These are phyloP conservation scores for Hemileccinum impolitum DNA, from an alignment of 768 basidiomycete genomes.

Conservation along the genomic window DNA sequence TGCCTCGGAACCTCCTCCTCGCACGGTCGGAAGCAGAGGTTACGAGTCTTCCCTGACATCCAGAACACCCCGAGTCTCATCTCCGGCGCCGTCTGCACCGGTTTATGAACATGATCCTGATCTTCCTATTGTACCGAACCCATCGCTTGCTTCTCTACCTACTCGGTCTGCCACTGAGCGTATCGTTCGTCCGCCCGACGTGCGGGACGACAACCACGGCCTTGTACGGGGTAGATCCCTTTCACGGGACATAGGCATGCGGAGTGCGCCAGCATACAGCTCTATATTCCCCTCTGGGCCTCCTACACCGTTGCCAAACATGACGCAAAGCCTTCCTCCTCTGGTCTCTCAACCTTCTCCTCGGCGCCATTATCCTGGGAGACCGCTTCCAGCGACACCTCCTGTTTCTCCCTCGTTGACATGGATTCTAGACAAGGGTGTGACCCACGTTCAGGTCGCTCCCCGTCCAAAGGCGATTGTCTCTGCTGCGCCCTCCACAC, in stretches of 20 bases:
- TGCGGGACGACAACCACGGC: conserved; percentile 26
- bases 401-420: conserved; percentile 32
- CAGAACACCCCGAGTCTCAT: conserved; percentile 22
- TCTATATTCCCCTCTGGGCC: conserved; percentile 34
- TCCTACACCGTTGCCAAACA: conserved; percentile 24
- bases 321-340: conserved; percentile 24
- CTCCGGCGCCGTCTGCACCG: conserved; percentile 18
- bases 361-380: conserved; percentile 31
- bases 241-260: conserved; percentile 31
- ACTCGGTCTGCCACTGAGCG: conserved; percentile 32
- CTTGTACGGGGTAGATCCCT: conserved; percentile 31
- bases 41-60: conserved; percentile 15
- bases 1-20: conserved; percentile 25
- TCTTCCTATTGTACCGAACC: conserved; percentile 21
- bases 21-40: conserved; percentile 10
- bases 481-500: conserved; percentile 22
- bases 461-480: conserved; percentile 18
- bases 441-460: conserved; percentile 2
- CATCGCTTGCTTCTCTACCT: conserved; percentile 19
- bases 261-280: conserved; percentile 33
- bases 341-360: conserved; percentile 24
- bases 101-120: conserved; percentile 29
- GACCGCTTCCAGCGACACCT: conserved; percentile 32
- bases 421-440: conserved; percentile 33
- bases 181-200: conserved; percentile 27